A percentile compares a stretch with the other conserved stretches of the same genome.
Conservation (phyloP, 192 early-diverging fungal species). For the Podochytrium sp. region DNA sequence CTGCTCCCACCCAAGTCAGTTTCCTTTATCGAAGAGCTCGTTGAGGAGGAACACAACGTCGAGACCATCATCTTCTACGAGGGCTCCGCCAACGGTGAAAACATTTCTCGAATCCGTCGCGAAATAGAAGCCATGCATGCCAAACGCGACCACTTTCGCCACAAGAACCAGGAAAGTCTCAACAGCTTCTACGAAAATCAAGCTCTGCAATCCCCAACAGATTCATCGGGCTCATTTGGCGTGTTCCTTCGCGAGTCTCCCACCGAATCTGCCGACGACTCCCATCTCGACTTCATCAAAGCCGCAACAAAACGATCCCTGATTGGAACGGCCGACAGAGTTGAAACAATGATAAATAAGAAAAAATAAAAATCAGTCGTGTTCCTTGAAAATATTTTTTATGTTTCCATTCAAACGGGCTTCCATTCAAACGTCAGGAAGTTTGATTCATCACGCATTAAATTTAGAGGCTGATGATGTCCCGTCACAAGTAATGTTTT, state of each 20-base stretch:
- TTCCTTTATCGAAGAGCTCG: not conserved
- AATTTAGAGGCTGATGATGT: no score
- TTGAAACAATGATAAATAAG: not conserved
- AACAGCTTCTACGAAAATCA: not conserved
- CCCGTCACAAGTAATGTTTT: no score
- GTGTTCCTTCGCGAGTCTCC: no score
- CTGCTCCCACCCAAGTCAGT: not conserved
- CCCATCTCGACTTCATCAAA: not conserved
- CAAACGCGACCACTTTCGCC: not conserved
- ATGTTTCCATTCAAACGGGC: no score
- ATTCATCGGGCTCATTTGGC: no score
- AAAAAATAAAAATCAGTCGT: no score
- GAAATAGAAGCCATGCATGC: not conserved
- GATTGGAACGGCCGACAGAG: not conserved
- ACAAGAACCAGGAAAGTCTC: not conserved
- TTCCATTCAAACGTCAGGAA: no score
- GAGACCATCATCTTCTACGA: not conserved
- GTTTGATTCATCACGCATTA: no score
- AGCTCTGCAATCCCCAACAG: no score
- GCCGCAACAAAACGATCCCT: conserved; percentile 5
- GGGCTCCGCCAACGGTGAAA: not conserved
- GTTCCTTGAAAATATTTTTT: no score
- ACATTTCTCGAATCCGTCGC: not conserved
- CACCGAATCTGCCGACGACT: not conserved
- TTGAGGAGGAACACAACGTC: not conserved